A percentile compares a stretch with the other conserved stretches of the same genome.
Conservation (phyloP, 768 basidiomycete genomes). For the Mrakia gelida region DNA sequence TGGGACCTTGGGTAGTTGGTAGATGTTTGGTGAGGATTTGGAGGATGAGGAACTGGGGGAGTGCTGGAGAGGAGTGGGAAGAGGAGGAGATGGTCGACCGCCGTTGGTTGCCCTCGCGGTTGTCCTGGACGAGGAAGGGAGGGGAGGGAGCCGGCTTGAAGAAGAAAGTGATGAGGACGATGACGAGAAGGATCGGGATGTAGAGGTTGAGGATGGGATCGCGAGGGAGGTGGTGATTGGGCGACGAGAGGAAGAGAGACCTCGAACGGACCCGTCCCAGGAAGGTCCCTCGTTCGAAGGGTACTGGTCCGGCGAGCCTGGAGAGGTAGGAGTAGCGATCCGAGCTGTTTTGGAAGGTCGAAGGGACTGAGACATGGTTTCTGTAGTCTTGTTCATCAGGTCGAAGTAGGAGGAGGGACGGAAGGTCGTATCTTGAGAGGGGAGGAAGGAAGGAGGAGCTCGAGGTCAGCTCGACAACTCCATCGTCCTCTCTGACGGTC, state of each 20-base stretch:
- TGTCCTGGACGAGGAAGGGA: neutral
- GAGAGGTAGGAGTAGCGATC: neutral
- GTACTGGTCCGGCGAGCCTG: neutral
- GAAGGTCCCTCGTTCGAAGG: neutral
- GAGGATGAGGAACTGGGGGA: constrained; percentile 2
- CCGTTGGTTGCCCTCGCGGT: neutral
- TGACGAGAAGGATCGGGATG: neutral
- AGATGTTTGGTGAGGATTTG: neutral
- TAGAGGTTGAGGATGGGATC: neutral
- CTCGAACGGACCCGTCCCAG: neutral
- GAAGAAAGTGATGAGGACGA: neutral
- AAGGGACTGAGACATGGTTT: neutral
- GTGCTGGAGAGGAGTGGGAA: constrained; percentile 1
- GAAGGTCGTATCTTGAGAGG: neutral
- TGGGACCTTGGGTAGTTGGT: neutral
- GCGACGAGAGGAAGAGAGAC: neutral
- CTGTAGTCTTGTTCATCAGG: neutral
- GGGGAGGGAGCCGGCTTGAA: neutral
- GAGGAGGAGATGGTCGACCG: neutral
- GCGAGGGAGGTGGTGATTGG: neutral
- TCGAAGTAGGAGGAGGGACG: neutral
- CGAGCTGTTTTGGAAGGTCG: neutral
- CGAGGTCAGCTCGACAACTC: neutral
- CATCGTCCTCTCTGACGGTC: neutral
- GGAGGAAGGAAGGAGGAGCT: neutral